Evolutionary conservation across 805 yeast genomes (phyloP).

Genomic region (Pichia paraexigua): DNA sequence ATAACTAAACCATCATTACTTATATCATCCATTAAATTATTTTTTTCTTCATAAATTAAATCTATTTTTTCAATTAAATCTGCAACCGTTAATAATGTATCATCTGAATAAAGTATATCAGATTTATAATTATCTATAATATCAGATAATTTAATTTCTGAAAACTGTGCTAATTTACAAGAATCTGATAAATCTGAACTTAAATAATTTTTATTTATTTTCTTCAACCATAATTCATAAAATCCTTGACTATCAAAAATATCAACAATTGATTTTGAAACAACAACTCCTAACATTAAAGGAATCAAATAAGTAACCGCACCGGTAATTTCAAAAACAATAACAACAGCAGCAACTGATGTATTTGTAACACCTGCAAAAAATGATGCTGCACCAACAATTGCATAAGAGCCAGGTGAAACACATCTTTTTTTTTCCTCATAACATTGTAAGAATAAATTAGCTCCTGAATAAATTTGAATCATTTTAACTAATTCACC

Average conservation of each 20-base stretch:
- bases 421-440: slow-evolving; percentile 42
- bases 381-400: slow-evolving; percentile 81
- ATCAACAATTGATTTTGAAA: slow-evolving; percentile 67
- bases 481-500: slow-evolving; percentile 45
- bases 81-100: neutral
- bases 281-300: slow-evolving; percentile 75
- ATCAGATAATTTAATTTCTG: slow-evolving; percentile 16
- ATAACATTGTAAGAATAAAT: slow-evolving; percentile 34
- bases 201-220: slow-evolving; percentile 34
- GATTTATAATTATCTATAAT: neutral
- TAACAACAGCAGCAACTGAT: slow-evolving; percentile 73
- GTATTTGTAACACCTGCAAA: slow-evolving; percentile 74
- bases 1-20: slow-evolving; percentile 8
- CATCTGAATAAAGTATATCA: slow-evolving; percentile 2
- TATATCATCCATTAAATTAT: neutral
- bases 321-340: slow-evolving; percentile 78
- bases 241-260: slow-evolving; percentile 44
- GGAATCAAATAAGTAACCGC: slow-evolving; percentile 80
- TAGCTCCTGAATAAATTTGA: slow-evolving; percentile 35
- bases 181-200: slow-evolving; percentile 31
- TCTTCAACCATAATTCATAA: slow-evolving; percentile 51
- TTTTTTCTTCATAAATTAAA: neutral
- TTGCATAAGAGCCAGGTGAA: slow-evolving; percentile 82
- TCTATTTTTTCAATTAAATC: neutral
- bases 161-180: slow-evolving; percentile 28